Evolutionary conservation across 2,329 filamentous ascomycete species (phyloP).

Genomic region (Aspergillus pseudoviridinutans): DNA sequence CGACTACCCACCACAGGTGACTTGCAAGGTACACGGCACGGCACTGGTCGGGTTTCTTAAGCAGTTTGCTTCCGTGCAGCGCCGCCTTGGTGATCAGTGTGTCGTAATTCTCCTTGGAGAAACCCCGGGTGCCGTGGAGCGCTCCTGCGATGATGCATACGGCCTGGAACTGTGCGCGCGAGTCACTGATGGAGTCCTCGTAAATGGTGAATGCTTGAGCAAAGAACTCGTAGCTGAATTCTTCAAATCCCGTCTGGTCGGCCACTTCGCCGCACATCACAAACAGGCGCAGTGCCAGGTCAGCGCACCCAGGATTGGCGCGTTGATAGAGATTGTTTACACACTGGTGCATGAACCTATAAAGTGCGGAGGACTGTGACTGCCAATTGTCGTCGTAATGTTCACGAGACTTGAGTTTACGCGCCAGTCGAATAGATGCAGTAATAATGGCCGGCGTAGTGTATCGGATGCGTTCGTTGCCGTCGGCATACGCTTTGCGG

Average conservation of each 20-base stretch:
- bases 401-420: slow-evolving; percentile 83
- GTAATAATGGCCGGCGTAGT: slow-evolving; percentile 92
- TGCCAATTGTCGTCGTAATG: slow-evolving; percentile 77
- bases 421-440: slow-evolving; percentile 80
- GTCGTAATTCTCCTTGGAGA: slow-evolving; percentile 96
- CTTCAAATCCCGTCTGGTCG: slow-evolving; percentile 86
- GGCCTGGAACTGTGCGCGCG: slow-evolving; percentile 94
- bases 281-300: slow-evolving; percentile 85
- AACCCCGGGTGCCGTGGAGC: slow-evolving; percentile 82
- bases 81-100: slow-evolving; percentile 97
- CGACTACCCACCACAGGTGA: slow-evolving; percentile 96
- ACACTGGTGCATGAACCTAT: slow-evolving; percentile 91
- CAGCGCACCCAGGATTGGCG: slow-evolving; percentile 75
- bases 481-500: slow-evolving; percentile 81
- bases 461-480: slow-evolving; percentile 92
- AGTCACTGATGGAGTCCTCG: slow-evolving; percentile 93
- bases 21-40: slow-evolving; percentile 93
- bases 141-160: slow-evolving; percentile 91
- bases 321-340: slow-evolving; percentile 84
- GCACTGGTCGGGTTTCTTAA: slow-evolving; percentile 98
- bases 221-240: slow-evolving; percentile 97
- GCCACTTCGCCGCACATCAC: slow-evolving; percentile 89
- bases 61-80: slow-evolving; percentile 89
- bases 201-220: slow-evolving; percentile 98
- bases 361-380: slow-evolving; percentile 72